These are phyloP conservation scores for Prunus dulcis DNA, from an alignment of 306 rosid species.

Conservation along the genomic window DNA sequence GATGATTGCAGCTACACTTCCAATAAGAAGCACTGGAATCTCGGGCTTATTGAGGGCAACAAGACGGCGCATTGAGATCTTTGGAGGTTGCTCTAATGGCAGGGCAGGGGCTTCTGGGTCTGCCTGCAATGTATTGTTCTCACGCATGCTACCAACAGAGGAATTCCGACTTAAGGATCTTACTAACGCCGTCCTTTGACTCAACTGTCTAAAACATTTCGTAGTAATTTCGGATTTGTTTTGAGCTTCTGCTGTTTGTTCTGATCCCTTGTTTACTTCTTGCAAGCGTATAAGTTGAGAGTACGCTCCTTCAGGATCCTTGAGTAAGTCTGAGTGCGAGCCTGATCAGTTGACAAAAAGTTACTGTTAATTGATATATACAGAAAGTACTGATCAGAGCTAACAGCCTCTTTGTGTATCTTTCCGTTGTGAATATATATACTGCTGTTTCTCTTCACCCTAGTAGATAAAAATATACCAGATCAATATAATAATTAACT, in stretches of 20 bases:
- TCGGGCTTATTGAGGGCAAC: constrained; percentile 87
- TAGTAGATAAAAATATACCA: no score
- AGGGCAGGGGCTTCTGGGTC: constrained; percentile 5
- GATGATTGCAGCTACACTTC: constrained; percentile 52
- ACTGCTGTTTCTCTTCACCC: no score
- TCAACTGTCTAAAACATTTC: constrained; percentile 57
- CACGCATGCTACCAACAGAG: constrained; percentile 24
- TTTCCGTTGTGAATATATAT: no score
- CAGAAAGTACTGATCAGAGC: no score
- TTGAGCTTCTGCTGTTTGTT: constrained; percentile 34
- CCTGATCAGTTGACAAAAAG: constrained; percentile 41
- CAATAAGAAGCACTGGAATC: constrained; percentile 63
- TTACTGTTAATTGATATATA: neutral
- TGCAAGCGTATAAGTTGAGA: constrained; percentile 76
- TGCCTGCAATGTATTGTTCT: constrained; percentile 32
- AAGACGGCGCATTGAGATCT: constrained; percentile 65
- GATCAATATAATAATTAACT: no score
- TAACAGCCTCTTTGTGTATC: no score
- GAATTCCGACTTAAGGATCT: constrained; percentile 75
- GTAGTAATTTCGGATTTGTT: constrained; percentile 35
- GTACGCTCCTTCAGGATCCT: constrained; percentile 76
- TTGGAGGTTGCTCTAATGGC: constrained; percentile 29
- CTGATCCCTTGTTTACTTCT: constrained; percentile 46
- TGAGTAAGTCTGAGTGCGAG: constrained; percentile 56
- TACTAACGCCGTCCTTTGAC: constrained; percentile 46